Percentiles rank a stretch among this genome's conserved stretches.
phyloP scores from a whole-genome alignment of 371 early-diverging fungal genomes.

The Saksenaea vasiformis region DNA sequence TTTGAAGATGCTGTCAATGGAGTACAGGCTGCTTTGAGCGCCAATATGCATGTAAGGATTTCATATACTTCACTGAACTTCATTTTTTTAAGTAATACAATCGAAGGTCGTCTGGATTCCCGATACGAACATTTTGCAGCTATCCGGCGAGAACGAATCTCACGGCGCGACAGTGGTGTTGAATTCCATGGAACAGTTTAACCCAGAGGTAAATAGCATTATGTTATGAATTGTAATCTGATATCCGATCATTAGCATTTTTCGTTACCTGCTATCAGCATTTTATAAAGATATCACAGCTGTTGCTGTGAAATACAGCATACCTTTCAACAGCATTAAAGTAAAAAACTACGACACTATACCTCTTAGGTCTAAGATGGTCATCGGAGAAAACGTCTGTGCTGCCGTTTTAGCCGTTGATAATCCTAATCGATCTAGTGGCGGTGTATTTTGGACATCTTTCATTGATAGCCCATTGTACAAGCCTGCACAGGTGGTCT shows the following conservation, averaged over 20 bases:
- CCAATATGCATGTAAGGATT: conserved; percentile 73
- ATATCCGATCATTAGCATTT: conserved; percentile 10
- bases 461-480: too few species aligned
- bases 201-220: conserved; percentile 46
- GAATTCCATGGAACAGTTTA: conserved; percentile 68
- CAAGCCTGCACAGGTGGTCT: too few species aligned
- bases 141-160: conserved; percentile 26
- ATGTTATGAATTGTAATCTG: neutral
- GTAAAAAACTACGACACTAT: too few species aligned
- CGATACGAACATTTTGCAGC: conserved; percentile 58
- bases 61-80: neutral
- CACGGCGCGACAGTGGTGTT: conserved; percentile 57
- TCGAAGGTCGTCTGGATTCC: conserved; percentile 79
- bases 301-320: too few species aligned
- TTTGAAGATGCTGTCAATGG: conserved; percentile 93
- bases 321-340: too few species aligned
- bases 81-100: neutral
- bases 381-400: too few species aligned
- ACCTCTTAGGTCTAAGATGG: too few species aligned
- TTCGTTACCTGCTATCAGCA: conserved; percentile 19
- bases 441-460: too few species aligned
- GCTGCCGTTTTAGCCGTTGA: too few species aligned
- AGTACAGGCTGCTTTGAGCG: conserved; percentile 80
- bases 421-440: too few species aligned
- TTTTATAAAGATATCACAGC: too few species aligned